Conservation (phyloP, 768 basidiomycete genomes). For the Cantharellus cinnabarinus region DNA sequence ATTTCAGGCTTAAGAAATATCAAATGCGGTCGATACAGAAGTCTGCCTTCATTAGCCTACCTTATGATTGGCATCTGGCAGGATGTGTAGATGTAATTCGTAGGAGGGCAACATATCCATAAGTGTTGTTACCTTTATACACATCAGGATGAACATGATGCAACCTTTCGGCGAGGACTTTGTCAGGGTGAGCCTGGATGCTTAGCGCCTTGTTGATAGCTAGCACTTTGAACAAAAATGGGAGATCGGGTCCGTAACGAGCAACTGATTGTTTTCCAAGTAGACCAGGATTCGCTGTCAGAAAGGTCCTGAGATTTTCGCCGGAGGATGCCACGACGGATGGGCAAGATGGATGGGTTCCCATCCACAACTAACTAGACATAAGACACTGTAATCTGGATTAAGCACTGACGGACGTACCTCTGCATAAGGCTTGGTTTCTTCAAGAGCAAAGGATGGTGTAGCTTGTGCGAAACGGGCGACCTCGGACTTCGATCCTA, state of each 20-base stretch:
- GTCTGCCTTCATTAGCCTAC: constrained; percentile 9
- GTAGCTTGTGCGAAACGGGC: constrained; percentile 59
- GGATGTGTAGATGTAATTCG: not conserved
- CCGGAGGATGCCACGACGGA: constrained; percentile 32
- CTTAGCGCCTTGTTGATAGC: constrained; percentile 77
- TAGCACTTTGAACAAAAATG: constrained; percentile 83
- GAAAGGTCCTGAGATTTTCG: constrained; percentile 33
- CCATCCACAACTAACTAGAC: constrained; percentile 80
- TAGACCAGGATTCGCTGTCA: constrained; percentile 45
- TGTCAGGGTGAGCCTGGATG: constrained; percentile 86
- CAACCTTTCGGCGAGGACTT: constrained; percentile 50
- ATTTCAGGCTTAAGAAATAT: constrained; percentile 49
- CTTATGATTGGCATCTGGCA: constrained; percentile 78
- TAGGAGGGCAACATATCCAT: not conserved
- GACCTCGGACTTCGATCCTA: constrained; percentile 62
- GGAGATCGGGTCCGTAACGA: constrained; percentile 48
- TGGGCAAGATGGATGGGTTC: constrained; percentile 69
- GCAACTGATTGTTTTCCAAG: constrained; percentile 39
- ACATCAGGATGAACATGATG: constrained; percentile 52
- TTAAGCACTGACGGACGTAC: constrained; percentile 23
- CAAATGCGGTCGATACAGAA: not conserved
- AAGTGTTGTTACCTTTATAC: constrained; percentile 56
- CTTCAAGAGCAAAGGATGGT: constrained; percentile 46
- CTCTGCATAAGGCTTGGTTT: constrained; percentile 76
- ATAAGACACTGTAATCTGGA: not conserved